Conservation (phyloP, 441 rosid species). For the Eutrema salsugineum region DNA sequence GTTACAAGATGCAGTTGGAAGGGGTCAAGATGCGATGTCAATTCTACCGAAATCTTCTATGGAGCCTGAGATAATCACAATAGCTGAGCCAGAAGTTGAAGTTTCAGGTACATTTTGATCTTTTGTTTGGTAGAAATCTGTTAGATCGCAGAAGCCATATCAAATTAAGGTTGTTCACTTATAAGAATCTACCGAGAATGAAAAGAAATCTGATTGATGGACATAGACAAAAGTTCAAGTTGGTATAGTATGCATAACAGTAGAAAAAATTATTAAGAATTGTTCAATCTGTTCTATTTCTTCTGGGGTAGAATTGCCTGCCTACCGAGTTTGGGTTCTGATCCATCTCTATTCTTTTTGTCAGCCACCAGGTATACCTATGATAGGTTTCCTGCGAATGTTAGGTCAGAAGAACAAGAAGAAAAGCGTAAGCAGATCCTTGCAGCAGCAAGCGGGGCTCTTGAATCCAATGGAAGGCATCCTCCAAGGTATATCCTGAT, state of each 20-base stretch:
- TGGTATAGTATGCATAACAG: conserved; percentile 1
- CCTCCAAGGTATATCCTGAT: conserved; percentile 61
- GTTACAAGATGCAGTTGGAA: conserved; percentile 96
- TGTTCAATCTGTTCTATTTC: conserved; percentile 4
- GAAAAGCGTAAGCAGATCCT: conserved; percentile 96
- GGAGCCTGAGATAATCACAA: conserved; percentile 87
- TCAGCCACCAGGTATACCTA: conserved; percentile 89
- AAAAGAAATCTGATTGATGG: conserved; percentile 2
- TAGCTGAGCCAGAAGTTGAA: conserved; percentile 83
- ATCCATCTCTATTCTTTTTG: conserved; percentile 35
- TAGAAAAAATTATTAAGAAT: not conserved
- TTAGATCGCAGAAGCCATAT: conserved; percentile 6
- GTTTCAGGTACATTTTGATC: conserved; percentile 52
- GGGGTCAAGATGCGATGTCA: conserved; percentile 94
- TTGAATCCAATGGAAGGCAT: conserved; percentile 75
- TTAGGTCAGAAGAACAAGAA: conserved; percentile 92
- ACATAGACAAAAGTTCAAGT: not conserved
- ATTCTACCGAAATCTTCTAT: conserved; percentile 59
- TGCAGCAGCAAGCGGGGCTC: conserved; percentile 85
- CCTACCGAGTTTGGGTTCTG: conserved; percentile 20
- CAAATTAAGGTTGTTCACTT: not conserved
- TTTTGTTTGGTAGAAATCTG: conserved; percentile 21
- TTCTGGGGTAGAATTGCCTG: not conserved
- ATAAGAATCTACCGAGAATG: conserved; percentile 2
- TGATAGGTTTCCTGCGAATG: conserved; percentile 94